Conservation (phyloP, 305 asterid genomes). For the Fraxinus sp. region DNA sequence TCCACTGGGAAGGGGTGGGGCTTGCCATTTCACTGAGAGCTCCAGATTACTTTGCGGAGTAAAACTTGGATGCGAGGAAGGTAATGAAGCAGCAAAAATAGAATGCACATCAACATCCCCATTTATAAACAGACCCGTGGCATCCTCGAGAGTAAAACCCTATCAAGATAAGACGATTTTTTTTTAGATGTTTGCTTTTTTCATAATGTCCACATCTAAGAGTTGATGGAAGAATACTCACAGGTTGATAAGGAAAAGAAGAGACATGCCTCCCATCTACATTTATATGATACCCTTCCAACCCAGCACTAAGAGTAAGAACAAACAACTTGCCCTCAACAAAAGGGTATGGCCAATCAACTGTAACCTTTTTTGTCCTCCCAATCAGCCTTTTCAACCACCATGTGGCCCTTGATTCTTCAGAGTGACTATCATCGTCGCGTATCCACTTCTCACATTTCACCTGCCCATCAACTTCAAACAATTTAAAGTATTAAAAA, state of each 20-base stretch:
- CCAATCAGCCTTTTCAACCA: conserved; percentile 92
- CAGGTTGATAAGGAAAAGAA: conserved; percentile 81
- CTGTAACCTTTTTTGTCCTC: conserved; percentile 66
- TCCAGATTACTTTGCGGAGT: conserved; percentile 77
- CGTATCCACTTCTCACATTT: conserved; percentile 98
- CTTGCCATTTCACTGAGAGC: conserved; percentile 69
- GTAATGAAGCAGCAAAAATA: conserved; percentile 77
- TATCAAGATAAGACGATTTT: conserved; percentile 31
- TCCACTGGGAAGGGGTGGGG: conserved; percentile 58
- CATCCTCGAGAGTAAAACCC: conserved; percentile 92
- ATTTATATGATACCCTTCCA: conserved; percentile 85
- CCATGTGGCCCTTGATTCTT: conserved; percentile 78
- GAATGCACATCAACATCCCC: conserved; percentile 83
- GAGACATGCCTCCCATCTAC: conserved; percentile 85
- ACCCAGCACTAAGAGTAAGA: conserved; percentile 74
- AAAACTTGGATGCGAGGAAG: conserved; percentile 75
- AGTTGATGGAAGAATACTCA: conserved; percentile 43
- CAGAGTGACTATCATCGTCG: conserved; percentile 66
- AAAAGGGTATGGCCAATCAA: conserved; percentile 92
- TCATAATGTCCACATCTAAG: conserved; percentile 17
- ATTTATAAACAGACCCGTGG: conserved; percentile 70
- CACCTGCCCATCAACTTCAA: conserved; percentile 86
- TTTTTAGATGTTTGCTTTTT: conserved; percentile 16
- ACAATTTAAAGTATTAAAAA: conserved; percentile 29
- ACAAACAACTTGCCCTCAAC: conserved; percentile 80